Evolutionary conservation across 1,139 yeast species (phyloP).

Genomic region (Lodderomyces elongisporus): DNA sequence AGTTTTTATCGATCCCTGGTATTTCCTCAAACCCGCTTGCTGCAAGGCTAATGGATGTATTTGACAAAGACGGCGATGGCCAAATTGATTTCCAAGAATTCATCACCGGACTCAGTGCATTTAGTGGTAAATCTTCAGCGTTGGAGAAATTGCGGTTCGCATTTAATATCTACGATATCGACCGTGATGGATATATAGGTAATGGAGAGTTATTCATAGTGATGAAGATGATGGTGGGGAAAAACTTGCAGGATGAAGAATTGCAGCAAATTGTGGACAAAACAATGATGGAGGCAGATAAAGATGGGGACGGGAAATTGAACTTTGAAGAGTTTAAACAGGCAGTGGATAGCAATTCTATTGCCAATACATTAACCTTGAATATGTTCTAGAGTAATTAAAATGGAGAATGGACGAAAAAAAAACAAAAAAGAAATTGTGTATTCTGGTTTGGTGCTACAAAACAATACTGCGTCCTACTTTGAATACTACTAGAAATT

Average conservation of each 20-base stretch:
- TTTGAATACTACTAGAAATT: no score
- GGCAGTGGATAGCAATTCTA: constrained; percentile 64
- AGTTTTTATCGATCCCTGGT: constrained; percentile 90
- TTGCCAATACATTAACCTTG: constrained; percentile 56
- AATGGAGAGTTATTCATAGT: constrained; percentile 93
- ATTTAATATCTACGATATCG: constrained; percentile 92
- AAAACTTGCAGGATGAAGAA: constrained; percentile 78
- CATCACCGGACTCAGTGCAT: constrained; percentile 82
- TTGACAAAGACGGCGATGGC: constrained; percentile 91
- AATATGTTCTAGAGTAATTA: constrained; percentile 40
- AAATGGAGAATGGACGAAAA: background rate
- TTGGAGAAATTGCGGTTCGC: constrained; percentile 86
- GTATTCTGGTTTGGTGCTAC: no score
- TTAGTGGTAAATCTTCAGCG: constrained; percentile 81
- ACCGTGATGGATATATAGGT: constrained; percentile 89
- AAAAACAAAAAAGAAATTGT: no score
- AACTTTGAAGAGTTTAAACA: constrained; percentile 82
- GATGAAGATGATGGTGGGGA: constrained; percentile 95
- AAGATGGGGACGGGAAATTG: constrained; percentile 84
- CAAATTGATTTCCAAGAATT: constrained; percentile 95
- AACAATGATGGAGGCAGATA: constrained; percentile 91
- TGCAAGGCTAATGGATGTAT: constrained; percentile 82
- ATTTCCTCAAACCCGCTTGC: constrained; percentile 89
- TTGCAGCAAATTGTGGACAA: constrained; percentile 93
- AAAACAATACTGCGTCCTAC: no score